A percentile compares a stretch with the other conserved stretches of the same genome.
phyloP scores from a whole-genome alignment of 2,329 filamentous ascomycete genomes.

The Bertia moriformis region DNA sequence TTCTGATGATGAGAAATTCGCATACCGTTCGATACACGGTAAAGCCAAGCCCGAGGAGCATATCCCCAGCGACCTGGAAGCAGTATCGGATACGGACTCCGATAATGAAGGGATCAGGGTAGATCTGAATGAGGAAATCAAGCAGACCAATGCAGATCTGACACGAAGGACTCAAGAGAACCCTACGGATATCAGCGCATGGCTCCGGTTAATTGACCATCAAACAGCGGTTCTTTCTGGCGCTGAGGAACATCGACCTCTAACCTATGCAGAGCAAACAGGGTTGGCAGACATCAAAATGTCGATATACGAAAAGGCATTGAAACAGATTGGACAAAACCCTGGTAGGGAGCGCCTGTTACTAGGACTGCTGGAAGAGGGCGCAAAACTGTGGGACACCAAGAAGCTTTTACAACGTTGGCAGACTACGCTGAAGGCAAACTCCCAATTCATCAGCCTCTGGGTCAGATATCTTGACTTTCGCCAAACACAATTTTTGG shows the following conservation, averaged over 20 bases:
- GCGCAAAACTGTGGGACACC: constrained; percentile 31
- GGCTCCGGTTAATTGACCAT: constrained; percentile 37
- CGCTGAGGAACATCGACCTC: constrained; percentile 10
- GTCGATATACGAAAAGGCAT: constrained; percentile 37
- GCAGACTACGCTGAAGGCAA: constrained; percentile 26
- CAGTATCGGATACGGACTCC: constrained; percentile 12
- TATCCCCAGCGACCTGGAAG: constrained; percentile 15
- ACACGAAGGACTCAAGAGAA: constrained; percentile 23
- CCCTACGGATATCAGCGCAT: constrained; percentile 30
- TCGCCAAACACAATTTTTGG: constrained; percentile 30
- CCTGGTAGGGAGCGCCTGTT: constrained; percentile 26
- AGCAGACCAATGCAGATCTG: constrained; percentile 12
- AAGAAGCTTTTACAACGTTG: constrained; percentile 30
- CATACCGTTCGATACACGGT: neutral
- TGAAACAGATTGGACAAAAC: constrained; percentile 23
- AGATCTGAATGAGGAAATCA: constrained; percentile 3
- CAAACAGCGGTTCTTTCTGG: constrained; percentile 30
- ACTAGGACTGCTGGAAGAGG: constrained; percentile 33
- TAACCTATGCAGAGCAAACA: constrained; percentile 26
- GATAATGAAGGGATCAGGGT: constrained; percentile 9
- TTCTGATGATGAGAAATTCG: neutral
- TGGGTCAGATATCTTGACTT: constrained; percentile 43
- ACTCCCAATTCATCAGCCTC: constrained; percentile 26
- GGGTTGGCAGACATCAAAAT: constrained; percentile 38
- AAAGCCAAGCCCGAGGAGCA: constrained; percentile 15